phyloP scores from a whole-genome alignment of 2,329 filamentous ascomycete genomes.

The Apiospora hydei region DNA sequence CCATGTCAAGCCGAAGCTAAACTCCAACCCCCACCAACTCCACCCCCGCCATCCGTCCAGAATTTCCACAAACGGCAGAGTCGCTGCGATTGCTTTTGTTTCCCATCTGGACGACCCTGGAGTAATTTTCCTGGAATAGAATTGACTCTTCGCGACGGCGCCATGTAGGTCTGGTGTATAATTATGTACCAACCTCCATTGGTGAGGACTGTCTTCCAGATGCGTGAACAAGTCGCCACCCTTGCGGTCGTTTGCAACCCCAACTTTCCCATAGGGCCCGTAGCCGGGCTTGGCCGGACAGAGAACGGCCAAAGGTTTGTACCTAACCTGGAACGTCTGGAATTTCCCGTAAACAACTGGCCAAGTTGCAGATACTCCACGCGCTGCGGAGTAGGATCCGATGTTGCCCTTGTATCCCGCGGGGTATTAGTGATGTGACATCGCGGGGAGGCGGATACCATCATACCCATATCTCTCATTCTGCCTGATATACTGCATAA shows the following conservation, averaged over 20 bases:
- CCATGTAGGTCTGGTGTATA: no score
- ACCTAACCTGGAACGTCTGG: neutral
- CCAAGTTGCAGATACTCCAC: neutral
- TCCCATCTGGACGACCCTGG: neutral
- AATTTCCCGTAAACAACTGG: neutral
- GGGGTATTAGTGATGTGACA: conserved; percentile 4
- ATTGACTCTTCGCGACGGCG: no score
- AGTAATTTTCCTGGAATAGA: no score
- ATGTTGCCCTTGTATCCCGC: conserved; percentile 1
- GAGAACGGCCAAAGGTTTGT: no score
- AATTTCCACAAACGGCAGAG: conserved; percentile 29
- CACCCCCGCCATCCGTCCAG: conserved; percentile 25
- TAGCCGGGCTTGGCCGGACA: conserved; percentile 4
- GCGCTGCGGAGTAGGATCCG: neutral
- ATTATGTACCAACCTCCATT: neutral
- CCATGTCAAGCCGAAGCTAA: conserved; percentile 13
- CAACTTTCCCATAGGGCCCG: neutral
- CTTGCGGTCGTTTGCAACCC: neutral
- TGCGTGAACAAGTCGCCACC: neutral
- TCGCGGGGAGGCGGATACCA: neutral
- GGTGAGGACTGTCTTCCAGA: neutral
- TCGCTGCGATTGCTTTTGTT: neutral
- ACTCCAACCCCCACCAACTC: conserved; percentile 13
- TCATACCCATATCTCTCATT: neutral
- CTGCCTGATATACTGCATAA: conserved; percentile 19